Evolutionary conservation across 768 basidiomycete genomes (phyloP), one percentile per base, ranked within the genome.

Genomic region (button mushroom (Agaricus bisporus)): DNA sequence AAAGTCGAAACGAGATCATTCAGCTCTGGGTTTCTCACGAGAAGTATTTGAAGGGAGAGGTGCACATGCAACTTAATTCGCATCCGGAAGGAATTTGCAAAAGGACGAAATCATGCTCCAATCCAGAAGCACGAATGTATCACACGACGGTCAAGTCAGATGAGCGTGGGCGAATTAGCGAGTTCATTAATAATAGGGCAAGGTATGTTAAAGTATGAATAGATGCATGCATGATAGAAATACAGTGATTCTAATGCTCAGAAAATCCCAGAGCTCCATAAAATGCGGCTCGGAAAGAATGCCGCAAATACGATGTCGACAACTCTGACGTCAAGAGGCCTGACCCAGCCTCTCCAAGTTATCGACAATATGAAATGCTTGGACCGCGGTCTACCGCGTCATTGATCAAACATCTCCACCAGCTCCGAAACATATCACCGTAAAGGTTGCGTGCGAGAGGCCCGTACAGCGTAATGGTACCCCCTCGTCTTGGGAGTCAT

Each of bases 181-280:
- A 12, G 2, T 14, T 12, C 38, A 39, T 17, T 39, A 39, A 15
- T 32, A 32, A 32, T 32, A 32, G 11, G 22, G 22, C 22, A 7
- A 32, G 32, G 11, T 11, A 32, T 8, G 32, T 32, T 32, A 32
- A 32, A 60, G 56, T 51, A 47, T 49, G 50, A 54, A 53, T 32
- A 41, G 39, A 29, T 7, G 45, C n/a, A 47, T 59, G 59, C 48
- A 54, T 55, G 58, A 59, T 65, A 67, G 60, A 65, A 65, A 63
- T 67, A 67, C 66, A 67, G 57, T 59, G 62, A 62, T 56, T 22
- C 22, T 22, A 37, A 32, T 35, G 50, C 32, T 2, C 8, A 29
- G 25, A 51, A 18, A 18, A 41, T 25, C 18, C 25, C 18, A 22
- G 32, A 26, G 18, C 29, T 29, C 10, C 41, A 18, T 29, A 7